Percentiles rank a stretch among this genome's conserved stretches.
These are phyloP conservation scores for Rhizopogon roseolus DNA, from an alignment of 768 basidiomycete species.

Conservation along the genomic window DNA sequence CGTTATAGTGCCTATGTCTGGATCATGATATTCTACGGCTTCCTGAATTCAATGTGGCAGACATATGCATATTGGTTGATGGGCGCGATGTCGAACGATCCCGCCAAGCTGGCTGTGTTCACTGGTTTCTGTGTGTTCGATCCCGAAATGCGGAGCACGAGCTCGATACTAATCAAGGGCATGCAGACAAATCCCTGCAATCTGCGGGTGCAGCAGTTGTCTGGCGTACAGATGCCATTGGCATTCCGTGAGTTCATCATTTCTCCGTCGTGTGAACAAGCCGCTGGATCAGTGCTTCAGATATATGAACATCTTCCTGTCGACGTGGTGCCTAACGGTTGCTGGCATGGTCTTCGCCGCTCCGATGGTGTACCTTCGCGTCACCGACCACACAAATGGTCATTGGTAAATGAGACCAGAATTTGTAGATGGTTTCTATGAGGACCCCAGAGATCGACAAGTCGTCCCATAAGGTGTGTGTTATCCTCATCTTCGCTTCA, in stretches of 20 bases:
- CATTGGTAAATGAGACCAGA: slow-evolving; percentile 41
- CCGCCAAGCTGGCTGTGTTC: slow-evolving; percentile 70
- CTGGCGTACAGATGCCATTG: slow-evolving; percentile 64
- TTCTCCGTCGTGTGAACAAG: not conserved
- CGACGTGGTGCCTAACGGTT: slow-evolving; percentile 61
- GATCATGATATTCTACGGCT: slow-evolving; percentile 61
- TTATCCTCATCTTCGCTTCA: no score
- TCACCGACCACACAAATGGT: slow-evolving; percentile 49
- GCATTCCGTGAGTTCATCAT: slow-evolving; percentile 44
- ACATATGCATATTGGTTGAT: slow-evolving; percentile 73
- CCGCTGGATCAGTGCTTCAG: slow-evolving; percentile 10
- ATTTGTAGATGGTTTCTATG: no score
- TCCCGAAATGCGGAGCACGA: not conserved
- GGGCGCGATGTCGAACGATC: slow-evolving; percentile 78
- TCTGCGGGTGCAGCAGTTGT: slow-evolving; percentile 64
- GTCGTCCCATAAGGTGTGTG: no score
- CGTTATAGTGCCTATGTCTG: slow-evolving; percentile 48
- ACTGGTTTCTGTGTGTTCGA: slow-evolving; percentile 65
- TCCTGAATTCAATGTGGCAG: slow-evolving; percentile 79
- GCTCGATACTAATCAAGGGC: not conserved
- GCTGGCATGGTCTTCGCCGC: slow-evolving; percentile 56
- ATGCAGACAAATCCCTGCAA: slow-evolving; percentile 62
- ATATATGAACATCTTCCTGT: slow-evolving; percentile 64
- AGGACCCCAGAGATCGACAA: no score
- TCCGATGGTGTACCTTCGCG: slow-evolving; percentile 65